Evolutionary conservation across 2,329 filamentous ascomycete genomes (phyloP).

Genomic region (Pseudogymnoascus sp.): DNA sequence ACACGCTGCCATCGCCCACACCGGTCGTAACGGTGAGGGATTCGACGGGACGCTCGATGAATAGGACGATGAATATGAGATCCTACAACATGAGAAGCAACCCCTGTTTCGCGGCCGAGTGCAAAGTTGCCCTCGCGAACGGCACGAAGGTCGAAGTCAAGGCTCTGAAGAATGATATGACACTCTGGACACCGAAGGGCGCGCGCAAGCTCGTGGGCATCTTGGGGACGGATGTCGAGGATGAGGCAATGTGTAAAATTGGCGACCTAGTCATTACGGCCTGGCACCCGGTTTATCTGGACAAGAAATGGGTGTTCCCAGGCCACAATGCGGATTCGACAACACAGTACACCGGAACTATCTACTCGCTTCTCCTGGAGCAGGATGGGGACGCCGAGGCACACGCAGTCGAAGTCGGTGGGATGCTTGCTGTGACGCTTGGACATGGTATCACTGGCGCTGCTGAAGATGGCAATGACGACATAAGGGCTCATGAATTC

Average conservation of each 20-base stretch:
- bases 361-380: conserved; percentile 53
- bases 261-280: conserved; percentile 43
- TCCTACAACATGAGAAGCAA: conserved; percentile 36
- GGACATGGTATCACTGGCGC: conserved; percentile 32
- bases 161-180: conserved; percentile 38
- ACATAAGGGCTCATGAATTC: conserved; percentile 45
- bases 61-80: conserved; percentile 34
- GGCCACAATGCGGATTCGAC: conserved; percentile 27
- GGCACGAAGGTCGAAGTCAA: conserved; percentile 35
- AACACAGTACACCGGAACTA: conserved; percentile 40
- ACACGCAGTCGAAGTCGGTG: conserved; percentile 41
- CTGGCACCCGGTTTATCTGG: conserved; percentile 49
- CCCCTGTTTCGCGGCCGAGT: conserved; percentile 48
- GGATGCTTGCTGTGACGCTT: conserved; percentile 44
- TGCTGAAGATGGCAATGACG: conserved; percentile 18
- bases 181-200: conserved; percentile 45
- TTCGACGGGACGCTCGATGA: not conserved
- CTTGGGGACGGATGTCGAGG: conserved; percentile 40
- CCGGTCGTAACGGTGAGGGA: conserved; percentile 13
- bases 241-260: conserved; percentile 39
- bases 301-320: conserved; percentile 42
- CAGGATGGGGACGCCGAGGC: conserved; percentile 32
- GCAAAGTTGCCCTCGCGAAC: conserved; percentile 39
- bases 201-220: conserved; percentile 42
- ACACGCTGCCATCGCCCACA: conserved; percentile 27